Evolutionary conservation across 75 land plant species (phyloP), one percentile per base, ranked within the genome.

Genomic region (Larix kaempferi): DNA sequence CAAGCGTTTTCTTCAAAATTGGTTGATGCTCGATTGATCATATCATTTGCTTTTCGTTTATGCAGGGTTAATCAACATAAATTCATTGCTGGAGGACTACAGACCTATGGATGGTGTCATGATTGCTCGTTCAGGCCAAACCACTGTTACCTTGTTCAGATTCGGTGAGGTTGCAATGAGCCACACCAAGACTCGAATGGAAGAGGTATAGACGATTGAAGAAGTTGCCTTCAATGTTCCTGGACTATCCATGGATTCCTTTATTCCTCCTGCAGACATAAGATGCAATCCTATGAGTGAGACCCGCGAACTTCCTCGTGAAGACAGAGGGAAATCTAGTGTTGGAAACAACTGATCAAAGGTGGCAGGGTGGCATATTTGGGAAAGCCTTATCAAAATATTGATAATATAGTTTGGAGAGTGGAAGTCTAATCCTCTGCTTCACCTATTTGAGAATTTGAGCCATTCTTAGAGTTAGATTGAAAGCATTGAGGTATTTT

Each of bases 151-250:
- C 16, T 27, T 87, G 2, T 82, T 85, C 74, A 61, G 84, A 74
- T 87, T 87, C 71, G 89, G 89, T 1, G 87, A 87, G 77, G 73
- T 71, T 59, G 81, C 87, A 61, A 76, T 82, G 81, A 78, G 81
- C 66, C 82, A 85, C 73, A 81, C 83, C 15, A 84, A 67, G 78
- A 87, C 89, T 1, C 78, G 86, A 55, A 87, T 87, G 89, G 89
- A 87, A 71, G 89, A 87, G 77, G 66, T 54, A 39, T 87, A 87
- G 89, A 76, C 74, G 11, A 87, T 87, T 33, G 84, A 84, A 41
- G 89, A 87, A 57, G 84, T 85, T 11, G 89, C 84, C 27, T 85
- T 87, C 82, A 85, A 87, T 71, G 84, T 87, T 6, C 82, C 66
- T 0, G 89, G 89, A 29, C 77, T 87, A 1, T 84, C 87, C 13